Base-by-base conservation (phyloP, 1,139 yeast genomes). In the Petasospora rhodanensis region DNA sequence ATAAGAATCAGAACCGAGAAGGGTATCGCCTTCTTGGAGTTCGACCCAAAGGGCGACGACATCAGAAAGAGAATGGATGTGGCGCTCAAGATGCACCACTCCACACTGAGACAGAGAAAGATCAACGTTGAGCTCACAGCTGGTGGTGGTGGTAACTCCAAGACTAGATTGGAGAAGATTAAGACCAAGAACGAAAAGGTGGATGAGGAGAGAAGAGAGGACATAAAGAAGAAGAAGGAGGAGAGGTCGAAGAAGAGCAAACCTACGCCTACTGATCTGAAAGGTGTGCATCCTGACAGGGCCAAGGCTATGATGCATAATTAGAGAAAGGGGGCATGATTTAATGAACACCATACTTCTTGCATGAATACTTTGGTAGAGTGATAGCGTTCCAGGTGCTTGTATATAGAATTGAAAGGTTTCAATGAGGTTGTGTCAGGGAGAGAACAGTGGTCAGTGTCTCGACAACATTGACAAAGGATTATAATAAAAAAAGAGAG, bases 131-230 rank as follows among this genome's bases (percentile, higher is more conserved):
- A 91, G 59, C 70, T 91, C 51, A 91, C 97, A 2, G 98, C 86
- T 29, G 98, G 98, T 33, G 98, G 98, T 29, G 98, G 98, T 27
- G 98, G 98, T 32, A 89, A 89, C 58, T 79, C 94, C 7, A 68
- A 70, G 36, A 68, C 65, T 24, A 68, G 98, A 47, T 54, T 75
- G 38, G 71, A 72, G 30, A 91, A 91, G 61, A 70, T 91, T 49
- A 75, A 75, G 53, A 75, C 72, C 33, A 89, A 91, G 68, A 87
- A 89, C 56, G 82, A 75, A 32, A 80, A 79, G 51, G 62, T 86
- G 46, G 68, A 69, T 26, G 77, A 68, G 24, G 93, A 86, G 48
- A 68, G 83, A 58, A 74, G 61, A 42, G 68, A 62, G 15, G 71
- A 75, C 51, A 62, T 73, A 15, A 30, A 45, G 55, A 59, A 42